Evolutionary conservation across 805 yeast species (phyloP).

Genomic region (Wickerhamomyces rabaulensis): DNA sequence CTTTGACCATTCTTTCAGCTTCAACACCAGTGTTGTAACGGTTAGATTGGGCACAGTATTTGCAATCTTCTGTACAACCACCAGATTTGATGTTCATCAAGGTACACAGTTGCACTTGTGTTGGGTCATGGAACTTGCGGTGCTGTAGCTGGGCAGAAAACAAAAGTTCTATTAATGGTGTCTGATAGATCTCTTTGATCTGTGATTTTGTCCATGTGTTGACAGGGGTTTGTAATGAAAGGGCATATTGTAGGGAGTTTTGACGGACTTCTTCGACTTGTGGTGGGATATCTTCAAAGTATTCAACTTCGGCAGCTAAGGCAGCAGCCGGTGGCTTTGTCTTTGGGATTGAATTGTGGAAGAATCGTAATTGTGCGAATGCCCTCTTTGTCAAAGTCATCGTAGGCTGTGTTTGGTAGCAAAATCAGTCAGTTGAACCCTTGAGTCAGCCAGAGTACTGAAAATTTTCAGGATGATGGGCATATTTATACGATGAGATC

Average conservation of each 20-base stretch:
- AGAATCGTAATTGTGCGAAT: not conserved
- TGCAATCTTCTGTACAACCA: slow-evolving; percentile 79
- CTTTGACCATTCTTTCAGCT: slow-evolving; percentile 56
- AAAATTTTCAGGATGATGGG: not conserved
- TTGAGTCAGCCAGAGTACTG: not conserved
- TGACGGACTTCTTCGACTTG: not conserved
- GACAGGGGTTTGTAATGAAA: slow-evolving; percentile 26
- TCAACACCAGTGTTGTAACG: slow-evolving; percentile 66
- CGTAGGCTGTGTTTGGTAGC: not conserved
- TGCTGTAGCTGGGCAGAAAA: slow-evolving; percentile 61
- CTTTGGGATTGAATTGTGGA: not conserved
- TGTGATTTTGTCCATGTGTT: slow-evolving; percentile 57
- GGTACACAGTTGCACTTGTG: slow-evolving; percentile 70
- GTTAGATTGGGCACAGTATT: slow-evolving; percentile 73
- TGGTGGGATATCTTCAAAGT: not conserved
- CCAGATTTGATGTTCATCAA: slow-evolving; percentile 72
- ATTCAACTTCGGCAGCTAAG: not conserved
- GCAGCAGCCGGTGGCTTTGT: not conserved
- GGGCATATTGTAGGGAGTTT: slow-evolving; percentile 25
- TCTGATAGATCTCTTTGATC: slow-evolving; percentile 52
- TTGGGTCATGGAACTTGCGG: slow-evolving; percentile 60
- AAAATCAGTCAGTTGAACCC: not conserved
- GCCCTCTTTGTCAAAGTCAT: not conserved
- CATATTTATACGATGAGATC: not conserved
- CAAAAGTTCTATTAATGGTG: slow-evolving; percentile 61